These are phyloP conservation scores for Penicillium flavigenum DNA, from an alignment of 495 filamentous ascomycete species.

Conservation along the genomic window DNA sequence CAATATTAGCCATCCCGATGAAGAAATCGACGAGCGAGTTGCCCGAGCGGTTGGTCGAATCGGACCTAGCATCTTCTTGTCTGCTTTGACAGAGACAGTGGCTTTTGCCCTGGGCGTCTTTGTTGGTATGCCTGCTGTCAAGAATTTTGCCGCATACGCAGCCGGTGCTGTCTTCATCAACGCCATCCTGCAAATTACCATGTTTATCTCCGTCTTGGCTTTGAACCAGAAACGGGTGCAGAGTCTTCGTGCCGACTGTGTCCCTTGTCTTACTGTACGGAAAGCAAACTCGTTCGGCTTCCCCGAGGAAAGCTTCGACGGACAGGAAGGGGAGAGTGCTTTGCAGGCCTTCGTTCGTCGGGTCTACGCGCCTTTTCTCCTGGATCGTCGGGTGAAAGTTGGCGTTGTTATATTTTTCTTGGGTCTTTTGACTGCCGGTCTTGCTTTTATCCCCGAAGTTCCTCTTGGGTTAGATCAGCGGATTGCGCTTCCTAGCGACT, in stretches of 20 bases:
- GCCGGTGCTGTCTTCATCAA: slow-evolving; percentile 97
- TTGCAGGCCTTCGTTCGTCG: slow-evolving; percentile 86
- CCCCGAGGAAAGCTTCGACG: slow-evolving; percentile 61
- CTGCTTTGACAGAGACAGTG: slow-evolving; percentile 86
- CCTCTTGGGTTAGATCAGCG: slow-evolving; percentile 89
- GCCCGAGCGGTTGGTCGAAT: slow-evolving; percentile 86
- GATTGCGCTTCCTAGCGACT: slow-evolving; percentile 88
- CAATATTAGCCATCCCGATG: slow-evolving; percentile 84
- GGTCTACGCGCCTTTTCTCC: slow-evolving; percentile 76
- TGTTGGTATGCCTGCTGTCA: slow-evolving; percentile 95
- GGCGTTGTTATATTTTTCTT: slow-evolving; percentile 75
- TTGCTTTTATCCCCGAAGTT: slow-evolving; percentile 81
- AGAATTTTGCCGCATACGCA: slow-evolving; percentile 95
- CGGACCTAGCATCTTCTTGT: slow-evolving; percentile 95
- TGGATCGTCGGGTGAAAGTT: slow-evolving; percentile 76
- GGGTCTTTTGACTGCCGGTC: slow-evolving; percentile 78
- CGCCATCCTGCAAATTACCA: slow-evolving; percentile 88
- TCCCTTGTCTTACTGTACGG: slow-evolving; percentile 80
- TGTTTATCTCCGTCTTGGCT: slow-evolving; percentile 89
- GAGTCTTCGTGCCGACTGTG: slow-evolving; percentile 82
- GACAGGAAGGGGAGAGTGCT: slow-evolving; percentile 63
- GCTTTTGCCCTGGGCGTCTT: slow-evolving; percentile 90
- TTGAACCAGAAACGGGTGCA: slow-evolving; percentile 89
- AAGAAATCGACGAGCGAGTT: slow-evolving; percentile 78
- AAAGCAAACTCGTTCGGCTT: slow-evolving; percentile 55